phyloP scores from a whole-genome alignment of 305 asterid species.

The Fraxinus greggii region DNA sequence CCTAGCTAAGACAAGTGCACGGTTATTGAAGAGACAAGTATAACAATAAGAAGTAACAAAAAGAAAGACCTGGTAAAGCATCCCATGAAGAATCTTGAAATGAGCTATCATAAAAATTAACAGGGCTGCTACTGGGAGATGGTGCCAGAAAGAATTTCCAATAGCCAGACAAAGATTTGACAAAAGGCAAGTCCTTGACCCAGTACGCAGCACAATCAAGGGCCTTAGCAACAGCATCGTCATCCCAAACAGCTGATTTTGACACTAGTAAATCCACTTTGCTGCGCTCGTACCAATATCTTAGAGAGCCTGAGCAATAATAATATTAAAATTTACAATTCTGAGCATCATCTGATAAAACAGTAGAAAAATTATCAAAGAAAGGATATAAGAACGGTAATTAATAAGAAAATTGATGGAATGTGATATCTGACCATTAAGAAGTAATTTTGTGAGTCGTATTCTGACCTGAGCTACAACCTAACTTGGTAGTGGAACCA shows the following conservation, averaged over 20 bases:
- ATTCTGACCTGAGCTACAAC: background rate
- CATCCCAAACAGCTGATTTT: conserved; percentile 85
- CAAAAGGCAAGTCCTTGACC: conserved; percentile 82
- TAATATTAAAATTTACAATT: conserved; percentile 19
- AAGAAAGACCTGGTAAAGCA: conserved; percentile 64
- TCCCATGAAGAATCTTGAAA: conserved; percentile 85
- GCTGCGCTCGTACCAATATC: conserved; percentile 87
- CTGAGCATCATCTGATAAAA: conserved; percentile 1
- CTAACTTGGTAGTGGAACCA: background rate
- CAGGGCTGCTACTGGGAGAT: conserved; percentile 53
- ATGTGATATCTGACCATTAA: background rate
- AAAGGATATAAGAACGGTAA: conserved; percentile 2
- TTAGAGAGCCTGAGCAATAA: conserved; percentile 65
- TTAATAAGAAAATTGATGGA: background rate
- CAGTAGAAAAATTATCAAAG: background rate
- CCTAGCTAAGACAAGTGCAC: background rate
- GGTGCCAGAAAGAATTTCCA: conserved; percentile 80
- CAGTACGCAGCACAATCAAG: conserved; percentile 82
- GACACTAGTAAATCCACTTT: conserved; percentile 59
- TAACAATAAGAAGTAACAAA: conserved; percentile 1
- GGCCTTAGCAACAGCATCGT: conserved; percentile 68
- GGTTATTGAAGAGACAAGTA: background rate
- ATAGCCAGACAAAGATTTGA: conserved; percentile 75
- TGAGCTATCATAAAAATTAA: conserved; percentile 51
- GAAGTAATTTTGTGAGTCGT: background rate